Evolutionary conservation across 768 basidiomycete species (phyloP).

Genomic region (Termitomyces sp.): DNA sequence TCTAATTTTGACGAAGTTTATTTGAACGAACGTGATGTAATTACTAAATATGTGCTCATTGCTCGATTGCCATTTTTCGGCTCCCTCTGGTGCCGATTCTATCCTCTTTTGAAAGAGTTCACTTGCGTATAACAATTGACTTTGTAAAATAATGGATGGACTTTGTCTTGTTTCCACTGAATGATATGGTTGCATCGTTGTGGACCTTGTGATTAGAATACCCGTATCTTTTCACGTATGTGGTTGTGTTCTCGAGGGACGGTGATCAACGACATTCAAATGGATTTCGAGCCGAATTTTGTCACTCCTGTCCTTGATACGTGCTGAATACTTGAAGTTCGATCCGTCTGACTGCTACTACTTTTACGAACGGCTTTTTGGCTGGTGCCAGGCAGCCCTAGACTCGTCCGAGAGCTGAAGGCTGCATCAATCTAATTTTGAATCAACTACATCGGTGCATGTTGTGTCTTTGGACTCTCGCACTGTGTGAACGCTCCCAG

Average conservation of each 20-base stretch:
- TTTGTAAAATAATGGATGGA: neutral
- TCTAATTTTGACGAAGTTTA: neutral
- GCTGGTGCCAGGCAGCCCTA: neutral
- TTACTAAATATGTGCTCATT: neutral
- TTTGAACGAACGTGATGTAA: neutral
- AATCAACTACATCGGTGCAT: neutral
- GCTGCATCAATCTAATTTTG: neutral
- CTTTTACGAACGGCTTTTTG: neutral
- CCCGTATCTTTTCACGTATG: too few relatives aligned
- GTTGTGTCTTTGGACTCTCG: neutral
- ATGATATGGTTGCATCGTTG: too few relatives aligned
- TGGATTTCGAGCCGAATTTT: neutral
- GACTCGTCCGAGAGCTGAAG: neutral
- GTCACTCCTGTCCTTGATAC: neutral
- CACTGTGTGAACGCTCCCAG: neutral
- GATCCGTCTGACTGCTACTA: neutral
- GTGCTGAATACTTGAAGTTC: neutral
- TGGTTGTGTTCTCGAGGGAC: neutral
- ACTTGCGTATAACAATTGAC: neutral
- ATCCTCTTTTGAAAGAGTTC: neutral
- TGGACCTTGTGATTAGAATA: too few relatives aligned
- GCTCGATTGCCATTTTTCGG: neutral
- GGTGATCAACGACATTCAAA: too few relatives aligned
- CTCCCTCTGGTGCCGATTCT: neutral
- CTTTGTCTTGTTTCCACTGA: slow-evolving; percentile 1